Evolutionary conservation across 78 protist genomes (phyloP).

Genomic region (Dictyostelium capitatum): DNA sequence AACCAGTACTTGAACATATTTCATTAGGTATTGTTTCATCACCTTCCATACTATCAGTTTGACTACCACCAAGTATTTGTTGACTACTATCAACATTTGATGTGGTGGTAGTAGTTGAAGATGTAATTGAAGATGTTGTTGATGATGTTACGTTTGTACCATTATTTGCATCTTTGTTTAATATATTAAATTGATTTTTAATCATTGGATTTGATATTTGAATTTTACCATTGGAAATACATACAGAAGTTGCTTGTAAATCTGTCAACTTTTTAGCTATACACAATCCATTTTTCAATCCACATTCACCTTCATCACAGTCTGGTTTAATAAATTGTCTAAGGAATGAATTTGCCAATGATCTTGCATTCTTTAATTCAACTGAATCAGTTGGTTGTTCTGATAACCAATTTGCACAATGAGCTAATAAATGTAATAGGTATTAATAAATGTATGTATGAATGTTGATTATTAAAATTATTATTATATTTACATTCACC

Average conservation of each 20-base stretch:
- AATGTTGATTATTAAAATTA: not conserved
- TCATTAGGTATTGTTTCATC: not conserved
- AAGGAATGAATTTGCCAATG: slow-evolving; percentile 10
- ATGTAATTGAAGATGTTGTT: not conserved
- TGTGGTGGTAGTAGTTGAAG: not conserved
- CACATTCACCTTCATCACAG: slow-evolving; percentile 31
- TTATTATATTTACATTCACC: slow-evolving; percentile 38
- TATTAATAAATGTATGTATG: not conserved
- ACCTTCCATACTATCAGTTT: not conserved
- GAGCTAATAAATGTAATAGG: not conserved
- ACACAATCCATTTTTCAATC: slow-evolving; percentile 28
- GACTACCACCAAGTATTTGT: not conserved
- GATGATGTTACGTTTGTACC: not conserved
- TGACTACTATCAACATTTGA: not conserved
- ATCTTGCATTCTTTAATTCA: slow-evolving; percentile 24
- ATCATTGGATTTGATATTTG: not conserved
- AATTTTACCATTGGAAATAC: slow-evolving; percentile 16
- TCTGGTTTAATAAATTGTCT: slow-evolving; percentile 37
- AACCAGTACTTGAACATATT: slow-evolving; percentile 1
- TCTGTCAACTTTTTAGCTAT: slow-evolving; percentile 27
- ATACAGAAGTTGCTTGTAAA: slow-evolving; percentile 18
- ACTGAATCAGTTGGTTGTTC: slow-evolving; percentile 35
- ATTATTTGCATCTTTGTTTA: not conserved
- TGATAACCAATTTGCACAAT: slow-evolving; percentile 71
- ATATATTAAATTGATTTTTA: not conserved